These are phyloP conservation scores for Canna indica DNA, from an alignment of 176 grass and related monocot species.

Conservation along the genomic window DNA sequence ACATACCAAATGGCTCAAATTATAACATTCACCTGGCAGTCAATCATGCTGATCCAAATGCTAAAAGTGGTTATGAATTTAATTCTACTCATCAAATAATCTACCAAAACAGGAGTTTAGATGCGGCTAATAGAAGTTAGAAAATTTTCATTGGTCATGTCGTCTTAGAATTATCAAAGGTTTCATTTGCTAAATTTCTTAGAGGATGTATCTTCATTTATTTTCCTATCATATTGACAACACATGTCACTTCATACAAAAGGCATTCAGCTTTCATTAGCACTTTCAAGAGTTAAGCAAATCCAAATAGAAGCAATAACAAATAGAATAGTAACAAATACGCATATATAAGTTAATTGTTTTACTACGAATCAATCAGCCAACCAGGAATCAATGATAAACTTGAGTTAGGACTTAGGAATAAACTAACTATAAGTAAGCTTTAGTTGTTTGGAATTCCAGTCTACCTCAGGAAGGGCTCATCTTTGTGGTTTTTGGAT, in stretches of 20 bases:
- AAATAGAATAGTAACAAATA: too few relatives aligned
- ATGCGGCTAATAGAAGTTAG: too few relatives aligned
- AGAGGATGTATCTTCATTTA: too few relatives aligned
- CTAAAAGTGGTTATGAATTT: too few relatives aligned
- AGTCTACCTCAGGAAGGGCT: neutral
- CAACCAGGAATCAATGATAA: neutral
- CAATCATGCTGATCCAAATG: neutral
- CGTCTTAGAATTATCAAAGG: too few relatives aligned
- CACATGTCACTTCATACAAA: neutral
- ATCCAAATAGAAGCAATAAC: neutral
- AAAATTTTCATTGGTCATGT: too few relatives aligned
- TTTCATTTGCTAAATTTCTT: neutral
- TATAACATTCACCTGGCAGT: too few relatives aligned
- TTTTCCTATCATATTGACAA: neutral
- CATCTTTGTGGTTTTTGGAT: neutral
- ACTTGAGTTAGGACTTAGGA: too few relatives aligned
- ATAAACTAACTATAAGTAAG: too few relatives aligned
- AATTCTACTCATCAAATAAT: too few relatives aligned
- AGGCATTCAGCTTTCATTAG: neutral
- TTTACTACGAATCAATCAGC: neutral
- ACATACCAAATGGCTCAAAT: neutral
- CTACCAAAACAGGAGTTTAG: too few relatives aligned
- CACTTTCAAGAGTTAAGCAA: neutral
- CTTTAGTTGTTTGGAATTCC: neutral
- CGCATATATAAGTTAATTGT: neutral